Percentiles rank a stretch among this genome's conserved stretches.
Evolutionary conservation across 108 stramenopile species (phyloP).

Genomic region (Thalassiosira profunda): DNA sequence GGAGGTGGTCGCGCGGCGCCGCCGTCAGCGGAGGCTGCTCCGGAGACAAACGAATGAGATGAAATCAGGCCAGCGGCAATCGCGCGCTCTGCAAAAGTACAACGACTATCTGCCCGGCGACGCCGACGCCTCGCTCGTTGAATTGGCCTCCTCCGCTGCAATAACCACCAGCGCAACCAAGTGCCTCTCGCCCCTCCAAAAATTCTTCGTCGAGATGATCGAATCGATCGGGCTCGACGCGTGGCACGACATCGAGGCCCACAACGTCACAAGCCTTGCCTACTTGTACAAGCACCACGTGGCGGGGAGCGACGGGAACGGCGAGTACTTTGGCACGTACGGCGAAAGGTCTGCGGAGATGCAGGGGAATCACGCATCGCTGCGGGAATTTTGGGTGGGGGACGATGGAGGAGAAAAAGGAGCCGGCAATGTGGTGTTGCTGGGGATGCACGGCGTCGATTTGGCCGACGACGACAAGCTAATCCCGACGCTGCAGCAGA

Average conservation of each 20-base stretch:
- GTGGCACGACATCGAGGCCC: slow-evolving; percentile 13
- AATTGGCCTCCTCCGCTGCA: too few species aligned
- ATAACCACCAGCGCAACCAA: background rate
- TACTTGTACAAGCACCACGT: slow-evolving; percentile 51
- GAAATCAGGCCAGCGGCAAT: too few species aligned
- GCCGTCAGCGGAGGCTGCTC: background rate
- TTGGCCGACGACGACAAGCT: slow-evolving; percentile 6
- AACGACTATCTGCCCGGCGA: background rate
- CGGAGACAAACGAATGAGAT: background rate
- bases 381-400: slow-evolving; percentile 37
- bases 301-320: background rate
- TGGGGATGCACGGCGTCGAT: slow-evolving; percentile 44
- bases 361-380: slow-evolving; percentile 23
- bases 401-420: too few species aligned
- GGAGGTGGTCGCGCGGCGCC: background rate
- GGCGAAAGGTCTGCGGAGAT: slow-evolving; percentile 40
- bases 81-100: too few species aligned
- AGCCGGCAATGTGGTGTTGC: slow-evolving; percentile 18
- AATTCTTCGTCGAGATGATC: slow-evolving; percentile 24
- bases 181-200: slow-evolving; percentile 31
- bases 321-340: slow-evolving; percentile 35
- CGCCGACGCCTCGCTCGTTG: background rate
- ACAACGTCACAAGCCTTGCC: slow-evolving; percentile 34
- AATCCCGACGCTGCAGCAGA: slow-evolving; percentile 26
- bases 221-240: slow-evolving; percentile 11